A percentile compares a stretch with the other conserved stretches of the same genome.
Evolutionary conservation across 768 basidiomycete genomes (phyloP).

Genomic region (Lentinula boryana): DNA sequence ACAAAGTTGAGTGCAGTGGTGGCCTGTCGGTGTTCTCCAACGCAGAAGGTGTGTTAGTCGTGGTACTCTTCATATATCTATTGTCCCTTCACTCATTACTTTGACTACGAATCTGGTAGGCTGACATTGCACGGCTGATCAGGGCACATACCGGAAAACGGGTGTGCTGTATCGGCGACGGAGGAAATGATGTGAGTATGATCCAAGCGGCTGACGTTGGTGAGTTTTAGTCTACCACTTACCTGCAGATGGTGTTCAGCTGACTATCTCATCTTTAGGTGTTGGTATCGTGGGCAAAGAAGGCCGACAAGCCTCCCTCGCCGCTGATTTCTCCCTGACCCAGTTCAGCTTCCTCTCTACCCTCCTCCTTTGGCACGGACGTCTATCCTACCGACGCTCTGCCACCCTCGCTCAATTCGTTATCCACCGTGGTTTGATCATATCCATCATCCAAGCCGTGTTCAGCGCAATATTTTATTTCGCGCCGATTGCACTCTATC

Average conservation of each 20-base stretch:
- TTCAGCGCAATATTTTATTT: slow-evolving; percentile 92
- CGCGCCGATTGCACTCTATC: slow-evolving; percentile 95
- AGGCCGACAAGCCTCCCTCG: slow-evolving; percentile 97
- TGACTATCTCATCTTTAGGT: slow-evolving; percentile 37
- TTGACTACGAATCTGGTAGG: slow-evolving; percentile 19
- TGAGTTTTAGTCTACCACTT: slow-evolving; percentile 32
- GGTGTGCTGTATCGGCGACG: slow-evolving; percentile 98
- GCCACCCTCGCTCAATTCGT: slow-evolving; percentile 98
- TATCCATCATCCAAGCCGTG: slow-evolving; percentile 96
- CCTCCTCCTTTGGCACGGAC: slow-evolving; percentile 96
- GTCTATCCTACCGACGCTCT: slow-evolving; percentile 96
- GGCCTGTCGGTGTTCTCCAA: slow-evolving; percentile 96
- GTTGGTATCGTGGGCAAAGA: slow-evolving; percentile 99
- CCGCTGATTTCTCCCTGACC: slow-evolving; percentile 96
- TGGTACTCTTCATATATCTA: neutral
- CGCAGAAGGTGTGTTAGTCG: slow-evolving; percentile 59
- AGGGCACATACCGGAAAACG: slow-evolving; percentile 87
- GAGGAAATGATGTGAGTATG: slow-evolving; percentile 99
- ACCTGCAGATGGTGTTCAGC: too few species aligned
- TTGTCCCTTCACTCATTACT: too few species aligned
- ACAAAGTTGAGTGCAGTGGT: slow-evolving; percentile 96
- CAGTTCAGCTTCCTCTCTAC: slow-evolving; percentile 97
- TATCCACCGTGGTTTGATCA: slow-evolving; percentile 95
- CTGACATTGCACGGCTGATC: slow-evolving; percentile 93
- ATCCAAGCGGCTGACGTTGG: slow-evolving; percentile 99